A percentile compares a stretch with the other conserved stretches of the same genome.
Conservation (phyloP, 2,329 filamentous ascomycete species). For the Xylaria sp. region DNA sequence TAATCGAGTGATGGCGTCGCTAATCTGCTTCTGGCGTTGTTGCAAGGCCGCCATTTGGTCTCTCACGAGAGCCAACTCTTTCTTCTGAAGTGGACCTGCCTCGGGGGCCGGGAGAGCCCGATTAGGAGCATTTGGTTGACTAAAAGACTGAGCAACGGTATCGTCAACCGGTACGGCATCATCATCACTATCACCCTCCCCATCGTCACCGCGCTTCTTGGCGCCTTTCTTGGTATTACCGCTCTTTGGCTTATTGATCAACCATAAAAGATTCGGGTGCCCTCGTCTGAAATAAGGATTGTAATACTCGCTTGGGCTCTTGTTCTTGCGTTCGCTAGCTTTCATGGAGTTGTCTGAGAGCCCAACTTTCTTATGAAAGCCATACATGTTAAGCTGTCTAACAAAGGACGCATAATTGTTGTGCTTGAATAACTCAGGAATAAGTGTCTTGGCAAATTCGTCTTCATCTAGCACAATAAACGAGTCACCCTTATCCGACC, state of each 20-base stretch:
- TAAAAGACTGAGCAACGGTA: constrained; percentile 55
- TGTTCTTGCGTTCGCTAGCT: constrained; percentile 95
- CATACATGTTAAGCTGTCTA: constrained; percentile 94
- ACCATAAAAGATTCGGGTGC: constrained; percentile 90
- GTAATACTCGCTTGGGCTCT: constrained; percentile 97
- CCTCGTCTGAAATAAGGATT: constrained; percentile 96
- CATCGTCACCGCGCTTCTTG: constrained; percentile 71
- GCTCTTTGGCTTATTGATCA: constrained; percentile 94
- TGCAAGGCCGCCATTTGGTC: constrained; percentile 84
- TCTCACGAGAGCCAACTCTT: constrained; percentile 81
- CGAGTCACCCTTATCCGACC: constrained; percentile 95
- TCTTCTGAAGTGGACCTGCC: constrained; percentile 65
- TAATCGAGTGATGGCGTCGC: constrained; percentile 80
- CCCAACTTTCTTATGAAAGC: constrained; percentile 95
- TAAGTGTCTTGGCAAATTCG: constrained; percentile 95
- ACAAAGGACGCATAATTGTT: constrained; percentile 99
- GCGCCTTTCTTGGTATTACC: constrained; percentile 66
- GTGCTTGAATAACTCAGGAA: constrained; percentile 99
- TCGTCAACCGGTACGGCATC: constrained; percentile 58
- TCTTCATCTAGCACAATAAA: constrained; percentile 98
- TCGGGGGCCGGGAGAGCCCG: constrained; percentile 57
- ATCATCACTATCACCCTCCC: constrained; percentile 78
- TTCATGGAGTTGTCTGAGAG: constrained; percentile 98
- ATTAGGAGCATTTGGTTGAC: constrained; percentile 43
- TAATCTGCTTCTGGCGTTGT: constrained; percentile 87